A percentile compares a stretch with the other conserved stretches of the same genome.
phyloP scores from a whole-genome alignment of 1,139 yeast species.

The Magnusiomyces sp. region DNA sequence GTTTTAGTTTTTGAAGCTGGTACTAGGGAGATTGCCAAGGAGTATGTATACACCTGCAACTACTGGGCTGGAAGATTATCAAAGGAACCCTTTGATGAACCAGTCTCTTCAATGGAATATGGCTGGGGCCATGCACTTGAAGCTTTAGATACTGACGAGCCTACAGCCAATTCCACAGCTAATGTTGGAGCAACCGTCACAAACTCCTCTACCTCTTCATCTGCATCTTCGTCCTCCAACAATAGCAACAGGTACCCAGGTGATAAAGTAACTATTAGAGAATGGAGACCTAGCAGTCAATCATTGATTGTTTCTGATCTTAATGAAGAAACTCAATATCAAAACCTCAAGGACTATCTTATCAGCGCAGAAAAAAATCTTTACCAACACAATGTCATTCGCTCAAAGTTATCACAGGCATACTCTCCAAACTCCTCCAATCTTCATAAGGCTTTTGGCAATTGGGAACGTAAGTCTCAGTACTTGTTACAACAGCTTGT shows the following conservation, averaged over 20 bases:
- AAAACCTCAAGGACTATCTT: slow-evolving; percentile 23
- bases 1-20: slow-evolving; percentile 40
- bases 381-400: slow-evolving; percentile 24
- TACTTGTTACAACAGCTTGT: slow-evolving; percentile 27
- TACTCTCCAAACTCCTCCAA: slow-evolving; percentile 24
- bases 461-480: slow-evolving; percentile 31
- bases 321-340: slow-evolving; percentile 26
- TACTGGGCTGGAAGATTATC: slow-evolving; percentile 84
- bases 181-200: not conserved
- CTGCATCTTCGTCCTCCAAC: not conserved
- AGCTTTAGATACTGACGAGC: slow-evolving; percentile 12
- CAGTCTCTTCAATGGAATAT: slow-evolving; percentile 66
- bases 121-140: slow-evolving; percentile 59
- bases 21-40: slow-evolving; percentile 56
- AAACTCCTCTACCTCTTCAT: not conserved
- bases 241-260: slow-evolving; percentile 19
- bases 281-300: slow-evolving; percentile 30
- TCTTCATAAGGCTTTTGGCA: slow-evolving; percentile 24
- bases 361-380: slow-evolving; percentile 25
- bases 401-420: slow-evolving; percentile 19
- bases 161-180: slow-evolving; percentile 10
- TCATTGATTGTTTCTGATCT: slow-evolving; percentile 27
- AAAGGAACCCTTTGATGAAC: slow-evolving; percentile 55
- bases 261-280: slow-evolving; percentile 23
- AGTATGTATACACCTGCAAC: slow-evolving; percentile 67